phyloP scores from a whole-genome alignment of 2,329 filamentous ascomycete genomes.

The Hypomyces perniciosus region DNA sequence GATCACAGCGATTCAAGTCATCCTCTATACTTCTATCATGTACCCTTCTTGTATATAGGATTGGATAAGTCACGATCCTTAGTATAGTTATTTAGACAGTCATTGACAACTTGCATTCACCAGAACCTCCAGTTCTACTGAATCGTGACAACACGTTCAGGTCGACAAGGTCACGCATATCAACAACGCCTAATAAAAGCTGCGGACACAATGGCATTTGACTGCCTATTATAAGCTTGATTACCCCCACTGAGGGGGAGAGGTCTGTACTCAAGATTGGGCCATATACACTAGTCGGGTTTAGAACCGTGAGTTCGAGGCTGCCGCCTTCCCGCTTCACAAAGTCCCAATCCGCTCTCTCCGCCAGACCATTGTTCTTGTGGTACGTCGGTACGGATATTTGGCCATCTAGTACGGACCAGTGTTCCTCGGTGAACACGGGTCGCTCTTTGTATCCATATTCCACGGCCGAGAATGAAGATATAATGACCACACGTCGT shows the following conservation, averaged over 20 bases:
- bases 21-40: too few relatives aligned
- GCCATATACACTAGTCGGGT: constrained; percentile 24
- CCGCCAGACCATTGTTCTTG: constrained; percentile 21
- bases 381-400: constrained; percentile 16
- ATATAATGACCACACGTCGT: constrained; percentile 39
- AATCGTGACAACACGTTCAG: too few relatives aligned
- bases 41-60: too few relatives aligned
- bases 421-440: constrained; percentile 32
- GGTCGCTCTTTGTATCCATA: constrained; percentile 37
- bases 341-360: constrained; percentile 25
- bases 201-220: neutral
- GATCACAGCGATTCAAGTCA: too few relatives aligned
- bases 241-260: neutral
- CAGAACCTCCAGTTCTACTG: too few relatives aligned
- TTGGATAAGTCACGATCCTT: too few relatives aligned
- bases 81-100: too few relatives aligned
- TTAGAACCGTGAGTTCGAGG: constrained; percentile 20
- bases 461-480: constrained; percentile 38
- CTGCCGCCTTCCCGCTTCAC: constrained; percentile 20
- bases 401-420: constrained; percentile 20
- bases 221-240: constrained; percentile 3
- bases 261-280: constrained; percentile 21
- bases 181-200: constrained; percentile 23
- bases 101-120: too few relatives aligned
- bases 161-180: constrained; percentile 24